Conservation (phyloP, 1,284 basidiomycete genomes). For the Sanghuangporus sanghuang region DNA sequence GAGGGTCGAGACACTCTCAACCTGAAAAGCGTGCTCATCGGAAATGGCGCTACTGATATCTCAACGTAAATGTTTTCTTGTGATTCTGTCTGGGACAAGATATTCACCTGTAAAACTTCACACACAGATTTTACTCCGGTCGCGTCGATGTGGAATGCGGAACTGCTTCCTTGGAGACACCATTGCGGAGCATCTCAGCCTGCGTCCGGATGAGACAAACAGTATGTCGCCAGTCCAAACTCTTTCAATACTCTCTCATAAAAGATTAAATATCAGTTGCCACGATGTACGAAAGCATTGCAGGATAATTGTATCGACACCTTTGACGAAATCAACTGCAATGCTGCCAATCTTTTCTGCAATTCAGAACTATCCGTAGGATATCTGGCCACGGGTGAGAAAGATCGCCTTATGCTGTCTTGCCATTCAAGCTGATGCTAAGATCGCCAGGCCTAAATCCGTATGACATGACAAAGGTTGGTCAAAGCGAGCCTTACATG, state of each 20-base stretch:
- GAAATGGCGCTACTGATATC: constrained; percentile 60
- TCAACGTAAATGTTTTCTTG: constrained; percentile 38
- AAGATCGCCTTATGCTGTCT: background rate
- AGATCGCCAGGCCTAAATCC: constrained; percentile 28
- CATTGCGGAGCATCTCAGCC: constrained; percentile 50
- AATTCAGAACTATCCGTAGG: constrained; percentile 44
- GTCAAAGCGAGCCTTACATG: constrained; percentile 12
- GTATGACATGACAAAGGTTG: constrained; percentile 69
- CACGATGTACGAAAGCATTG: constrained; percentile 48
- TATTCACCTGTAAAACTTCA: background rate
- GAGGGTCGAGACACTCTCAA: constrained; percentile 63
- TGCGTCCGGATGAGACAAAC: constrained; percentile 59
- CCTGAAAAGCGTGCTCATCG: constrained; percentile 58
- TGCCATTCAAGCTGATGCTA: no score
- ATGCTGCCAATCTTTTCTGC: constrained; percentile 60
- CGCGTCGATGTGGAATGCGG: constrained; percentile 62
- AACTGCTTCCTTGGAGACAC: constrained; percentile 45
- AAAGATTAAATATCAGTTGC: constrained; percentile 35
- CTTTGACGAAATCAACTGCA: constrained; percentile 58
- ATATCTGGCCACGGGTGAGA: constrained; percentile 23
- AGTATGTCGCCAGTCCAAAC: constrained; percentile 30
- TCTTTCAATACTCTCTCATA: background rate
- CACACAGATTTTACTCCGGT: constrained; percentile 47
- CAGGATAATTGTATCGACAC: constrained; percentile 43
- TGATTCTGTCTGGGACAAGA: background rate